Percentiles rank a stretch among this genome's conserved stretches.
Conservation (phyloP, 1,284 basidiomycete genomes). For the Sporisorium reilianum region DNA sequence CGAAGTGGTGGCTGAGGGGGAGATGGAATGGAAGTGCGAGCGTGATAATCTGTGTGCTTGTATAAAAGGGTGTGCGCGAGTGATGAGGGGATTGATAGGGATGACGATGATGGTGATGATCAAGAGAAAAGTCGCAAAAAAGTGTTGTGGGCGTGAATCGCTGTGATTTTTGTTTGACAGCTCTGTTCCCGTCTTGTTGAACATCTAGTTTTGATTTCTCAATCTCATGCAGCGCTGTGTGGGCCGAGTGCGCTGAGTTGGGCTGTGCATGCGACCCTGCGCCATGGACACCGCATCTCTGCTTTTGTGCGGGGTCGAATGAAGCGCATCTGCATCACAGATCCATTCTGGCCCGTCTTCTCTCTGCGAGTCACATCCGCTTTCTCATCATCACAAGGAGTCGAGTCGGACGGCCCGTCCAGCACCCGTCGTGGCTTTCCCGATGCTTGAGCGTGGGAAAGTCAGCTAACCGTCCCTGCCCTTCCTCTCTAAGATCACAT, state of each 20-base stretch:
- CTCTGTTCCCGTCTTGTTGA: slow-evolving; percentile 12
- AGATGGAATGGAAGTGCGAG: background rate
- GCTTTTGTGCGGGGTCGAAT: slow-evolving; percentile 4
- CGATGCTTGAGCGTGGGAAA: slow-evolving; percentile 31
- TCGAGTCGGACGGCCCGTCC: background rate
- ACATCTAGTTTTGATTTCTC: slow-evolving; percentile 18
- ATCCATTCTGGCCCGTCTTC: too few relatives aligned
- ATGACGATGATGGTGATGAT: background rate
- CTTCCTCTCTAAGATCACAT: slow-evolving; percentile 23
- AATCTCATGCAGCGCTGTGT: too few relatives aligned
- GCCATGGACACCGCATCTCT: slow-evolving; percentile 3
- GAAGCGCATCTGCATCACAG: background rate
- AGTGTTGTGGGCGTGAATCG: too few relatives aligned
- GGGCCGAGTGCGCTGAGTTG: slow-evolving; percentile 6
- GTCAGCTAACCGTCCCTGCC: background rate
- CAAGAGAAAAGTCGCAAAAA: background rate
- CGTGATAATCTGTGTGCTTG: background rate
- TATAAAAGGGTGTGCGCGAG: background rate
- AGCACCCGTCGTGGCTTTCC: slow-evolving; percentile 7
- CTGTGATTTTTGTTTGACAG: slow-evolving; percentile 7
- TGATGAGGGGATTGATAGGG: background rate
- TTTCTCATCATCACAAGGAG: too few relatives aligned
- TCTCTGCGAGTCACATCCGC: too few relatives aligned
- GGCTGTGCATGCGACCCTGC: slow-evolving; percentile 5
- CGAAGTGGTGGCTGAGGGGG: background rate